These are phyloP conservation scores for Rhizopogon sp. DNA, from an alignment of 768 basidiomycete species.

Conservation along the genomic window DNA sequence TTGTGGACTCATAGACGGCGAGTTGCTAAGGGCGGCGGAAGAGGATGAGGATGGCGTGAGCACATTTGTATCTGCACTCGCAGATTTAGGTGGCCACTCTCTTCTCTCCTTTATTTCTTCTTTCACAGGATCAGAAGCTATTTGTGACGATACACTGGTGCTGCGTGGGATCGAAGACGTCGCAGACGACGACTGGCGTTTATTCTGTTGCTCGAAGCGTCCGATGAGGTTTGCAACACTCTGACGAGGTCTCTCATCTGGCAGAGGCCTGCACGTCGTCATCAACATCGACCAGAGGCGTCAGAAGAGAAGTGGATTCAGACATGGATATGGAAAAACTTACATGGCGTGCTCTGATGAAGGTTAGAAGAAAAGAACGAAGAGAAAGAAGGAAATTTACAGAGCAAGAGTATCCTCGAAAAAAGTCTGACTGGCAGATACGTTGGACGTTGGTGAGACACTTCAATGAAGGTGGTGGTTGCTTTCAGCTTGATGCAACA, in stretches of 20 bases:
- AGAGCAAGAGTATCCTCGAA: slow-evolving; percentile 8
- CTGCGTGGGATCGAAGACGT: slow-evolving; percentile 45
- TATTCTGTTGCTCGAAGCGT: slow-evolving; percentile 79
- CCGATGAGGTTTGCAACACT: slow-evolving; percentile 91
- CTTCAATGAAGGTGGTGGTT: slow-evolving; percentile 14
- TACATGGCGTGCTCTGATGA: slow-evolving; percentile 21
- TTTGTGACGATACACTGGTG: slow-evolving; percentile 63
- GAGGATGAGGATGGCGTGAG: slow-evolving; percentile 32
- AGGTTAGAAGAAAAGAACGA: slow-evolving; percentile 10
- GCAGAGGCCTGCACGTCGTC: slow-evolving; percentile 57
- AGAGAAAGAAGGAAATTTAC: slow-evolving; percentile 6
- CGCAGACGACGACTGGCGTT: slow-evolving; percentile 46
- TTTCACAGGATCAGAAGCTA: slow-evolving; percentile 56
- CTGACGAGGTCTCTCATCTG: slow-evolving; percentile 83
- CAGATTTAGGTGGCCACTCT: slow-evolving; percentile 69
- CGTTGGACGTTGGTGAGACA: slow-evolving; percentile 12
- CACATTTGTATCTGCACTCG: slow-evolving; percentile 25
- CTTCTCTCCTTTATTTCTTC: slow-evolving; percentile 67
- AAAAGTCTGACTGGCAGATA: slow-evolving; percentile 2
- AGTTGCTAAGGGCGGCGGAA: slow-evolving; percentile 12
- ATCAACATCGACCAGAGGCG: neutral
- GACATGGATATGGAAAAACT: slow-evolving; percentile 8
- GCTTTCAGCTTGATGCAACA: slow-evolving; percentile 7
- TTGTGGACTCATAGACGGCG: slow-evolving; percentile 23
- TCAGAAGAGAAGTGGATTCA: slow-evolving; percentile 10